Percentiles rank a stretch among this genome's conserved stretches.
Conservation (phyloP, 2,329 filamentous ascomycete species). For the Beauveria rudraprayagi region DNA sequence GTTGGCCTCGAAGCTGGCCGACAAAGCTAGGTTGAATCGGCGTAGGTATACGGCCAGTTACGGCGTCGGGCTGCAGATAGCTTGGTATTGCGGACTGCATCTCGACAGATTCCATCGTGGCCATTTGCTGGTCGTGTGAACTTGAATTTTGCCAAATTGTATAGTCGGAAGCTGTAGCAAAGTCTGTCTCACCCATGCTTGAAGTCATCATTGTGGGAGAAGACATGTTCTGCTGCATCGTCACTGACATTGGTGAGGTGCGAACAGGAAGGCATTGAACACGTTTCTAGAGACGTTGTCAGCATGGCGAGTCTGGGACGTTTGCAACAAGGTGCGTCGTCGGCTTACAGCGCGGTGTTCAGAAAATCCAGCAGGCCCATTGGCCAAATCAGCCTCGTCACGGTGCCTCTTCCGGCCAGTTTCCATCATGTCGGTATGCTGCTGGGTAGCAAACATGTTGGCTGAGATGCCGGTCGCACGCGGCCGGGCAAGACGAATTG, state of each 20-base stretch:
- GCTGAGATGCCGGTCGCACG: neutral
- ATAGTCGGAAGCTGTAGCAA: slow-evolving; percentile 8
- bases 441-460: slow-evolving; percentile 31
- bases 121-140: neutral
- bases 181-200: slow-evolving; percentile 33
- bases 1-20: slow-evolving; percentile 45
- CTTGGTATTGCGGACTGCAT: slow-evolving; percentile 14
- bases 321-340: neutral
- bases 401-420: slow-evolving; percentile 36
- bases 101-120: neutral
- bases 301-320: neutral
- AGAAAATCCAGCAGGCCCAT: slow-evolving; percentile 33
- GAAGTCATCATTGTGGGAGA: slow-evolving; percentile 30
- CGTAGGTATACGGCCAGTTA: slow-evolving; percentile 45
- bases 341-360: slow-evolving; percentile 42
- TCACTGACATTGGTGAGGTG: slow-evolving; percentile 32
- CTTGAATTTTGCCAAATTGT: neutral
- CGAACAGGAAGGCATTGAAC: slow-evolving; percentile 45
- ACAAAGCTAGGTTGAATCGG: slow-evolving; percentile 53
- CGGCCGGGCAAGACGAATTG: neutral
- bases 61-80: slow-evolving; percentile 13
- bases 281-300: slow-evolving; percentile 37
- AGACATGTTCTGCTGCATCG: slow-evolving; percentile 22
- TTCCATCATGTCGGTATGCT: slow-evolving; percentile 27
- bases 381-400: slow-evolving; percentile 38